Conservation (phyloP, 495 filamentous ascomycete species). For the Chlorociboria aeruginascens region DNA sequence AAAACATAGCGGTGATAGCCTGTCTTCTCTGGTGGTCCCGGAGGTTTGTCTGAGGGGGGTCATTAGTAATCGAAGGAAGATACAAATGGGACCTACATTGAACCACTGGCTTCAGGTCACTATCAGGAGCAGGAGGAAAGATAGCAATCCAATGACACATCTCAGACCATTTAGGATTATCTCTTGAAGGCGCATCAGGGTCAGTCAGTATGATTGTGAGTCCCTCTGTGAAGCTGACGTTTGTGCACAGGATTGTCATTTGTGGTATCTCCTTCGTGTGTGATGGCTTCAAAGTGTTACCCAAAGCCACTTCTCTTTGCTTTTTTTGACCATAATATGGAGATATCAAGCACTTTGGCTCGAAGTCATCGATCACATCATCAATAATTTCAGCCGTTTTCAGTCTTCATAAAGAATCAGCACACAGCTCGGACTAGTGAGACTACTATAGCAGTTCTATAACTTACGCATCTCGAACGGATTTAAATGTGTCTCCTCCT, state of each 20-base stretch:
- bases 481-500: not conserved
- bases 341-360: constrained; percentile 37
- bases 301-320: constrained; percentile 34
- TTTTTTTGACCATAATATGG: constrained; percentile 36
- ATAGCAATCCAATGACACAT: constrained; percentile 62
- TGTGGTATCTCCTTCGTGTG: constrained; percentile 37
- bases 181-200: constrained; percentile 55
- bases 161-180: constrained; percentile 55
- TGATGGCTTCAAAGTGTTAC: constrained; percentile 47
- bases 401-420: constrained; percentile 26
- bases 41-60: constrained; percentile 29
- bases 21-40: constrained; percentile 50
- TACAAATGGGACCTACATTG: constrained; percentile 5
- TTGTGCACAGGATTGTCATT: constrained; percentile 26
- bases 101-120: not conserved
- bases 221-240: constrained; percentile 3
- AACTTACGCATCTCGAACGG: not conserved
- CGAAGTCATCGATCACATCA: constrained; percentile 53
- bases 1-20: constrained; percentile 62
- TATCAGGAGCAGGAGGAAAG: no score
- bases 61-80: not conserved
- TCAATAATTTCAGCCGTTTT: constrained; percentile 48
- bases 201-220: constrained; percentile 45
- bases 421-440: not conserved
- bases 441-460: not conserved